These are phyloP conservation scores for Tilletia caries DNA, from an alignment of 1,284 basidiomycete genomes.

Conservation along the genomic window DNA sequence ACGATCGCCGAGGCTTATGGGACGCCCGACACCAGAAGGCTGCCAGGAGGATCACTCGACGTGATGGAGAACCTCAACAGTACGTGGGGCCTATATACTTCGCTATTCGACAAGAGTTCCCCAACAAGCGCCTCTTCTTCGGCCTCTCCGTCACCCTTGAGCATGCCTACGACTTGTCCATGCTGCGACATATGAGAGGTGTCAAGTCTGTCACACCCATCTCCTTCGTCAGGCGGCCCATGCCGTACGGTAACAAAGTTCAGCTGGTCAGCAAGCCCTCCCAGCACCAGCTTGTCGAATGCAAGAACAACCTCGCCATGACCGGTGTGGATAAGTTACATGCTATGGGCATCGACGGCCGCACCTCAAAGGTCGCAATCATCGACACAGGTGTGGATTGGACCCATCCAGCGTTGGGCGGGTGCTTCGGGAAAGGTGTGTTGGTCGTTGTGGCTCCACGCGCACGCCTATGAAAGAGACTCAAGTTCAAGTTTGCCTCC, in stretches of 20 bases:
- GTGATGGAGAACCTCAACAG: not conserved
- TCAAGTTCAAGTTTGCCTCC: not conserved
- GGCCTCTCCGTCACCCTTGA: slow-evolving; percentile 11
- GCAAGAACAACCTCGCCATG: not conserved
- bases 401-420: slow-evolving; percentile 13
- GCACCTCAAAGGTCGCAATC: not conserved
- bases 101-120: slow-evolving; percentile 11
- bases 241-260: slow-evolving; percentile 7
- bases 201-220: slow-evolving; percentile 14
- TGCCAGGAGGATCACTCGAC: not conserved
- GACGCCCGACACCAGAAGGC: not conserved
- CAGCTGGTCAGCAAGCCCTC: slow-evolving; percentile 13
- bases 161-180: not conserved
- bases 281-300: not conserved
- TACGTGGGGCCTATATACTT: slow-evolving; percentile 4
- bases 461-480: not conserved
- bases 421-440: slow-evolving; percentile 6
- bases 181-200: slow-evolving; percentile 6
- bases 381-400: slow-evolving; percentile 12
- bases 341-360: slow-evolving; percentile 2
- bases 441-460: not conserved
- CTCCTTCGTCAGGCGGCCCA: slow-evolving; percentile 10
- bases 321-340: slow-evolving; percentile 5
- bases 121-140: slow-evolving; percentile 12
- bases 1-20: not conserved